Conservation (phyloP, 1,284 basidiomycete genomes). For the Apiotrichum sp. region DNA sequence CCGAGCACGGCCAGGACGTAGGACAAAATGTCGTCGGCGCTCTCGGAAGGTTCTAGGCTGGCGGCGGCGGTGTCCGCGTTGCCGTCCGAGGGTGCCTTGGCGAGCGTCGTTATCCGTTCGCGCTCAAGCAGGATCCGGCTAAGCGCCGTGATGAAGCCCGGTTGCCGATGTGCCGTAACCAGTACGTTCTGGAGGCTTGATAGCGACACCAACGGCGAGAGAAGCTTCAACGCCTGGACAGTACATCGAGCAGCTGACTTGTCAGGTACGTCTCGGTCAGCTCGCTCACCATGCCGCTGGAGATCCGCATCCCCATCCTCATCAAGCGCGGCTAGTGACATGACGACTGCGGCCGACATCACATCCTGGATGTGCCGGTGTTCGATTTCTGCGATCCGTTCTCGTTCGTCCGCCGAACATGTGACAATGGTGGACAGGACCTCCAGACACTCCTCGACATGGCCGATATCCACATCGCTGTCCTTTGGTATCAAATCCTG, state of each 20-base stretch:
- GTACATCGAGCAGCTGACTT: constrained; percentile 4
- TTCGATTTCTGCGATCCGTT: background rate
- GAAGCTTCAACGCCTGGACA: constrained; percentile 4
- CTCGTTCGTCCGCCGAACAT: background rate
- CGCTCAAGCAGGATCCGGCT: background rate
- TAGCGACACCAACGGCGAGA: constrained; percentile 3
- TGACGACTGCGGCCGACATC: background rate
- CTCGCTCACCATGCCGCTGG: constrained; percentile 2
- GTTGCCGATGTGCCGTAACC: background rate
- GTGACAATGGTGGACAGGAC: background rate
- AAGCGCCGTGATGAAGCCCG: background rate
- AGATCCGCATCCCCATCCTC: background rate
- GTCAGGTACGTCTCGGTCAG: too few relatives aligned
- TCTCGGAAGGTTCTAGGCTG: background rate
- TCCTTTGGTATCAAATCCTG: constrained; percentile 13
- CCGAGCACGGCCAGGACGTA: constrained; percentile 3
- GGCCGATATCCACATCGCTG: background rate
- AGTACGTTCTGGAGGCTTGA: background rate
- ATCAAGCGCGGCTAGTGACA: constrained; percentile 5
- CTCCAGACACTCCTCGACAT: constrained; percentile 8
- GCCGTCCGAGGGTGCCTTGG: background rate
- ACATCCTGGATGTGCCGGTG: background rate
- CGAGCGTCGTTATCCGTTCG: background rate
- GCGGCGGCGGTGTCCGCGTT: background rate
- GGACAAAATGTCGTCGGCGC: constrained; percentile 3